Evolutionary conservation across 2,329 filamentous ascomycete species (phyloP), one percentile per base, ranked within the genome.

Genomic region (Paecilomyces sp.): DNA sequence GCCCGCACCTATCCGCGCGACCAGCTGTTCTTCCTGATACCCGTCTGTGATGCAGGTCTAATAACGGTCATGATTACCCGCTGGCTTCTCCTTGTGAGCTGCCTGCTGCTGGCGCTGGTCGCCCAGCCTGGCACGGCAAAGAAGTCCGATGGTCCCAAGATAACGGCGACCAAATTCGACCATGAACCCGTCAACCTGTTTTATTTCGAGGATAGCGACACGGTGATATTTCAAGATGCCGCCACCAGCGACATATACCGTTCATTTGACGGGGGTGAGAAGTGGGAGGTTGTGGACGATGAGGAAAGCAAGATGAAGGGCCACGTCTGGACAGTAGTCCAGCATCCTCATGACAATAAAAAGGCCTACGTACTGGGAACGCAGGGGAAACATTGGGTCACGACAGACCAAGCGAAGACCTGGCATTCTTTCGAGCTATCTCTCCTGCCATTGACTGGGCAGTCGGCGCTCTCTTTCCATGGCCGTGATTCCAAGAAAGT

Each of bases 161-260:
- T 96, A 68, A 80, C 82, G 62, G 77, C 81, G 61, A 89, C 80
- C 57, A 76, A 82, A 54, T 90, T 97, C 76, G 79, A 88, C 53
- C 80, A 86, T 67, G 76, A 81, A 58, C 90, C 91, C 0, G 72
- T 77, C 58, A 86, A 87, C 71, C 79, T 97, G 65, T 89, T 89
- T 77, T 99, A 96, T 77, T 97, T 99, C 71, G 88, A 94, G 70
- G 90, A 93, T 73, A 92, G 90, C 65, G 88, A 96, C 72, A 85
- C 89, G 57, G 81, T 96, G 61, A 76, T 97, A 54, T 87, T 91
- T 70, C 86, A 88, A 67, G 89, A 96, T 72, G 70, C 79, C 56
- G 74, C 81, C 13, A 82, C 83, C 50, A 81, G 83, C 61, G 85
- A 85, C 63, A 81, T 96, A 57, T 92, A 88, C 74, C 87, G 90